phyloP scores from a whole-genome alignment of 225 moss, liverwort and hornwort genomes.

The Physcomitrium patens region DNA sequence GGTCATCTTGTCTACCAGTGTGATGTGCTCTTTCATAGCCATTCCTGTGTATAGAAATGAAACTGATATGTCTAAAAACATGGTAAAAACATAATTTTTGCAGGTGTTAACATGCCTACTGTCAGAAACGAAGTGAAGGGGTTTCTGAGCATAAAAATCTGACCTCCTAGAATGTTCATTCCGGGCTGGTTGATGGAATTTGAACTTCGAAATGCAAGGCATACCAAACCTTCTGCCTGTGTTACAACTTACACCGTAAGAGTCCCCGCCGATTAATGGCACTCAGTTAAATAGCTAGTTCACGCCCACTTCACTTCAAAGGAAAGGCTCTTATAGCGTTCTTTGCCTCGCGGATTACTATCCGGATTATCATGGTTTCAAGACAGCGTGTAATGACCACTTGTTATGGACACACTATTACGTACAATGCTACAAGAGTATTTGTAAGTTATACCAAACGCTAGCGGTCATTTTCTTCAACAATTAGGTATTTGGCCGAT shows the following conservation, averaged over 20 bases:
- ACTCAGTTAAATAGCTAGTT: neutral
- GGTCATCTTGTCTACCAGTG: slow-evolving; percentile 41
- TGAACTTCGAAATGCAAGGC: slow-evolving; percentile 48
- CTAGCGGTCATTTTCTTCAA: neutral
- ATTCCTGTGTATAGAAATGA: slow-evolving; percentile 27
- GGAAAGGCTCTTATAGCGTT: neutral
- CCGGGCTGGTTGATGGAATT: slow-evolving; percentile 36
- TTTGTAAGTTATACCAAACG: neutral
- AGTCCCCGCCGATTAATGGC: neutral
- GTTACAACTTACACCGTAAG: slow-evolving; percentile 8
- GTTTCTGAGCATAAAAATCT: neutral
- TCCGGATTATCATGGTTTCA: neutral
- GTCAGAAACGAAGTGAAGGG: neutral
- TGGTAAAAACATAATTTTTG: neutral
- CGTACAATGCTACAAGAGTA: neutral
- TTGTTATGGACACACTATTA: neutral
- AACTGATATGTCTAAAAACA: neutral
- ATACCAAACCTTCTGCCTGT: slow-evolving; percentile 54
- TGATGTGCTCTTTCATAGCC: slow-evolving; percentile 47
- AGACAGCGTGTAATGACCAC: neutral
- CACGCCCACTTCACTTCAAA: neutral
- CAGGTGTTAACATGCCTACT: neutral
- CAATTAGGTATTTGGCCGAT: neutral
- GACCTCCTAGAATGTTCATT: slow-evolving; percentile 54
- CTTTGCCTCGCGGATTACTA: neutral